Conservation (phyloP, 2,329 filamentous ascomycete genomes). For the Cryoendolithus antarcticus region DNA sequence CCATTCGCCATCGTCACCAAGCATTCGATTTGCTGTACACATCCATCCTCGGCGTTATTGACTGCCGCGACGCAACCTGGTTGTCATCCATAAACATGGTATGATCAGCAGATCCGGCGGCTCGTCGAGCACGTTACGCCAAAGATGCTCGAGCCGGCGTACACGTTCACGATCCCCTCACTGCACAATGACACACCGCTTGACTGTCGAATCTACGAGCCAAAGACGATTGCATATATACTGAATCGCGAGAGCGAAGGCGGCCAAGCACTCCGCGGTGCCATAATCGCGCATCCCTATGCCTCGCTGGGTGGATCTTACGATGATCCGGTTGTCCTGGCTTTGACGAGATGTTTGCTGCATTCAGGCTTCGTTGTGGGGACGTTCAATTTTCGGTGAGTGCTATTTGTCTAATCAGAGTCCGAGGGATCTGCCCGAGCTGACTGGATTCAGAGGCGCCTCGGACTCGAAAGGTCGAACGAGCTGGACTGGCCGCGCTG, state of each 20-base stretch:
- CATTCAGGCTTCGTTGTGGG: conserved; percentile 60
- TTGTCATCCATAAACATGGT: too few relatives aligned
- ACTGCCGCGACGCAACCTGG: too few relatives aligned
- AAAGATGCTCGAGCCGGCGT: conserved; percentile 2
- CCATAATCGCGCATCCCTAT: conserved; percentile 80
- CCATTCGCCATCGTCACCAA: too few relatives aligned
- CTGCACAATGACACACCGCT: conserved; percentile 65
- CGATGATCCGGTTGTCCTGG: conserved; percentile 68
- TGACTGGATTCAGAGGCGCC: conserved; percentile 50
- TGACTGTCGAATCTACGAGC: conserved; percentile 71
- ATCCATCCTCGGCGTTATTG: too few relatives aligned
- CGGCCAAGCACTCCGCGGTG: conserved; percentile 25
- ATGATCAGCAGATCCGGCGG: too few relatives aligned
- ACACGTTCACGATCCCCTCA: conserved; percentile 68
- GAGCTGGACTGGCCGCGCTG: conserved; percentile 75
- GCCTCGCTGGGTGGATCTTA: conserved; percentile 74
- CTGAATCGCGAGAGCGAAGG: not conserved
- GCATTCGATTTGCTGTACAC: too few relatives aligned
- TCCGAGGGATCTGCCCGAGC: conserved; percentile 7
- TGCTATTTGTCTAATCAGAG: not conserved
- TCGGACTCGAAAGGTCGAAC: conserved; percentile 62
- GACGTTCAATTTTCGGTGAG: conserved; percentile 85
- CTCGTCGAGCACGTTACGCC: too few relatives aligned
- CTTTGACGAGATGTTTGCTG: conserved; percentile 52
- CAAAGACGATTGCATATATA: conserved; percentile 7